phyloP scores from a whole-genome alignment of 148 eudicot genomes.

The Rhododendron kiyosumense region DNA sequence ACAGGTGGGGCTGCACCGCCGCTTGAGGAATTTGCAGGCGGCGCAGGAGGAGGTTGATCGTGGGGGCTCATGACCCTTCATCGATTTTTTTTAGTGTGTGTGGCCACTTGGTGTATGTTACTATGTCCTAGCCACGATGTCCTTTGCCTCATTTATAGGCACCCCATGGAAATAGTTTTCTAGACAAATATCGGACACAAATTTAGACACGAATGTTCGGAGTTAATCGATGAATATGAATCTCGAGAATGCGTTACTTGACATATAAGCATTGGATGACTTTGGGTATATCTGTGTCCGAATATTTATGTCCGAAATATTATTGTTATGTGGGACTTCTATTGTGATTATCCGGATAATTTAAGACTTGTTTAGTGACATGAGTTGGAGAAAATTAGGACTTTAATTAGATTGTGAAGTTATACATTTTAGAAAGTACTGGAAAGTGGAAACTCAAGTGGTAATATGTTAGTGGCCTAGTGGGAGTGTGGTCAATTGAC shows the following conservation, averaged over 20 bases:
- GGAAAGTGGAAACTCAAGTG: neutral
- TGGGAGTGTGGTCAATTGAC: neutral
- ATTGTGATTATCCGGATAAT: neutral
- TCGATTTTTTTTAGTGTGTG: neutral
- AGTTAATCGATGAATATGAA: too few species aligned
- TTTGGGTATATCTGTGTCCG: neutral
- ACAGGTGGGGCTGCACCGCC: slow-evolving; percentile 58
- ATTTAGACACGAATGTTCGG: too few species aligned
- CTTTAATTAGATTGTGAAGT: neutral
- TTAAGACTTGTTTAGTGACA: neutral
- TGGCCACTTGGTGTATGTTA: neutral
- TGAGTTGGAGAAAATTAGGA: neutral
- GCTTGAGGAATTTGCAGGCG: slow-evolving; percentile 79
- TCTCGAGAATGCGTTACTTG: too few species aligned
- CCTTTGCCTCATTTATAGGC: neutral
- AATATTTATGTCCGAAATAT: neutral
- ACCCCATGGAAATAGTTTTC: too few species aligned
- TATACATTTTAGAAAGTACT: neutral
- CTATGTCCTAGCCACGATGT: neutral
- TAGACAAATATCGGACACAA: too few species aligned
- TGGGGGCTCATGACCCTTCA: slow-evolving; percentile 41
- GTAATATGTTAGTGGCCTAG: neutral
- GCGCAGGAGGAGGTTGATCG: slow-evolving; percentile 84
- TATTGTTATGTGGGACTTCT: neutral
- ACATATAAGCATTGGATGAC: too few species aligned